These are phyloP conservation scores for Lithohypha guttulata DNA, from an alignment of 2,329 filamentous ascomycete species.

Conservation along the genomic window DNA sequence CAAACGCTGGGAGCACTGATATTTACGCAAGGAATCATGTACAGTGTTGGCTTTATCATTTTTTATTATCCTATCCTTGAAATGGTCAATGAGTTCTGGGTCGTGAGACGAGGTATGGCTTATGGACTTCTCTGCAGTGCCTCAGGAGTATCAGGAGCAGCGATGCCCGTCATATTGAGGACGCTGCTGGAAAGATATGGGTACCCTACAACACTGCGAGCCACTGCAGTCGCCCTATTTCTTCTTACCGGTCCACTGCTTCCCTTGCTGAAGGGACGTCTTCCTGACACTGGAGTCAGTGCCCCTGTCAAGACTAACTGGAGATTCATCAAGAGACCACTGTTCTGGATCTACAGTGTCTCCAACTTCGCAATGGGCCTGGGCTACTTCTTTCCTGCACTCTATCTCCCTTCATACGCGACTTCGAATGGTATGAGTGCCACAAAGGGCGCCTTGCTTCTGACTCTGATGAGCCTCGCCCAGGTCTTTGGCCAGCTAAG, in stretches of 20 bases:
- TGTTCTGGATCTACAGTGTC: conserved; percentile 38
- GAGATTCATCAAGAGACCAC: conserved; percentile 27
- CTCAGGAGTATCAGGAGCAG: conserved; percentile 34
- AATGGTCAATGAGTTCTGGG: conserved; percentile 34
- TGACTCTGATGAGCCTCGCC: conserved; percentile 19
- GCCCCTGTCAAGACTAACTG: conserved; percentile 22
- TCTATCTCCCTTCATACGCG: conserved; percentile 32
- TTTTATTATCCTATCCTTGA: conserved; percentile 30
- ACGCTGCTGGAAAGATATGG: conserved; percentile 33
- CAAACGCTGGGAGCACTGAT: conserved; percentile 27
- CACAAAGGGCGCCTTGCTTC: conserved; percentile 14
- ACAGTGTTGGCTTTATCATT: conserved; percentile 32
- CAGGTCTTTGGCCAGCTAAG: conserved; percentile 26
- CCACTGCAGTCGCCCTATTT: conserved; percentile 32
- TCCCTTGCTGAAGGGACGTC: conserved; percentile 30
- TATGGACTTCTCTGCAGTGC: conserved; percentile 19
- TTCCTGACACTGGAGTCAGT: not conserved
- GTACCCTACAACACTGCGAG: conserved; percentile 33
- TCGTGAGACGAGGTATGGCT: conserved; percentile 28
- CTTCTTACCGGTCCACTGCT: conserved; percentile 29
- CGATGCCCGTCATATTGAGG: conserved; percentile 37
- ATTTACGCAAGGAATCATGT: conserved; percentile 32
- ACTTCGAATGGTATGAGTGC: conserved; percentile 11
- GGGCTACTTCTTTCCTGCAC: conserved; percentile 29
- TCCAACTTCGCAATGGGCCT: conserved; percentile 28